phyloP scores from a whole-genome alignment of 2,329 filamentous ascomycete genomes.

The Cryphonectria carpinicola region DNA sequence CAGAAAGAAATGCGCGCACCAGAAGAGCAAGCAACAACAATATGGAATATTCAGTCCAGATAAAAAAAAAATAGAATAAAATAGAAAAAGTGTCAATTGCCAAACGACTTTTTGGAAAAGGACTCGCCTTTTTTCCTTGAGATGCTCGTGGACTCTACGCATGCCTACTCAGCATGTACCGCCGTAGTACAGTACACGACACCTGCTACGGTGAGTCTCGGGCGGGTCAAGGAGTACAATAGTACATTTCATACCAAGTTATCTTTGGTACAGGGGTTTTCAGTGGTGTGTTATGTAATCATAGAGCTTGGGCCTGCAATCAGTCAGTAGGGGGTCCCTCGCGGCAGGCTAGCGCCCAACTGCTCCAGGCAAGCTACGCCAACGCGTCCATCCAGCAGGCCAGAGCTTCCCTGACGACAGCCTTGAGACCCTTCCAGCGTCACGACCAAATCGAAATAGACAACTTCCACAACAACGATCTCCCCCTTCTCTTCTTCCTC shows the following conservation, averaged over 20 bases:
- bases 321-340: background rate
- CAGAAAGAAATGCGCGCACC: too few species aligned
- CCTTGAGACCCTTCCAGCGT: constrained; percentile 11
- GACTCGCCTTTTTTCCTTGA: background rate
- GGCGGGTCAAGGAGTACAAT: background rate
- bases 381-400: constrained; percentile 43
- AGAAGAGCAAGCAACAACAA: background rate
- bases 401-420: constrained; percentile 33
- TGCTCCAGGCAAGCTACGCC: constrained; percentile 53
- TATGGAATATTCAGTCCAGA: background rate
- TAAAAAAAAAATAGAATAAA: background rate
- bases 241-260: too few species aligned
- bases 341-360: constrained; percentile 25
- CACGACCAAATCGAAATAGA: constrained; percentile 13
- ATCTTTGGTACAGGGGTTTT: background rate
- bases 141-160: background rate
- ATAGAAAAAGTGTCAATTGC: background rate
- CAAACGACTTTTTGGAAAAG: background rate
- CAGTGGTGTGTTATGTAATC: constrained; percentile 18
- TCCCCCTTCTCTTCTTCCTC: constrained; percentile 1
- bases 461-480: constrained; percentile 30
- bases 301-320: constrained; percentile 14
- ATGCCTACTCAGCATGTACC: background rate
- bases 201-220: background rate
- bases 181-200: background rate